Evolutionary conservation across 2,329 filamentous ascomycete species (phyloP).

Genomic region (Geoglossum cookeanum): DNA sequence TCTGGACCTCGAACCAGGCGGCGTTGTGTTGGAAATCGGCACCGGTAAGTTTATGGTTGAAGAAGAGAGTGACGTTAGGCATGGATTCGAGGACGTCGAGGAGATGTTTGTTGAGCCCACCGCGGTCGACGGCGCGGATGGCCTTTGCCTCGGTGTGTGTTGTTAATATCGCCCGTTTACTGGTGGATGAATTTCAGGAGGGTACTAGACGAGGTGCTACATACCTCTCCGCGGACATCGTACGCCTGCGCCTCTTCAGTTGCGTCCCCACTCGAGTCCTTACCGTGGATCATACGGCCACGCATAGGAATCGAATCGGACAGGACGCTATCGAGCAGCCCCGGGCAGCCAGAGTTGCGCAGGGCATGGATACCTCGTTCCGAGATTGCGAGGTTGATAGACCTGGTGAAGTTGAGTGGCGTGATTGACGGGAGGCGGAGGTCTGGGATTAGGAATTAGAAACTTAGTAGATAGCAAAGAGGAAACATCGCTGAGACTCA

Average conservation of each 20-base stretch:
- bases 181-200: background rate
- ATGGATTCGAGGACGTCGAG: constrained; percentile 67
- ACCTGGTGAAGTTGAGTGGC: constrained; percentile 88
- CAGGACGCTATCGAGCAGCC: constrained; percentile 56
- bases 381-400: constrained; percentile 92
- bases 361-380: constrained; percentile 87
- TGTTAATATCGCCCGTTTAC: background rate
- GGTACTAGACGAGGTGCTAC: constrained; percentile 9
- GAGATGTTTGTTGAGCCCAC: constrained; percentile 61
- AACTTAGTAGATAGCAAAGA: constrained; percentile 3
- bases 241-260: constrained; percentile 74
- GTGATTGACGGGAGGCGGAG: constrained; percentile 65
- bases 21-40: constrained; percentile 63
- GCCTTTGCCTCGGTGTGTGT: constrained; percentile 28
- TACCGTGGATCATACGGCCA: constrained; percentile 88
- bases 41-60: constrained; percentile 82
- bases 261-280: constrained; percentile 40
- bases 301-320: constrained; percentile 75
- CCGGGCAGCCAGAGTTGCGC: constrained; percentile 43
- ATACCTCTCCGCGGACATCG: constrained; percentile 69
- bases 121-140: constrained; percentile 73
- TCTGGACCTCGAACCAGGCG: constrained; percentile 61
- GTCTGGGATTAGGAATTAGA: constrained; percentile 33
- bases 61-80: constrained; percentile 80
- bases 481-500: background rate